A percentile compares a stretch with the other conserved stretches of the same genome.
Evolutionary conservation across 1,284 basidiomycete species (phyloP).

Genomic region (Termitomyces sp.): DNA sequence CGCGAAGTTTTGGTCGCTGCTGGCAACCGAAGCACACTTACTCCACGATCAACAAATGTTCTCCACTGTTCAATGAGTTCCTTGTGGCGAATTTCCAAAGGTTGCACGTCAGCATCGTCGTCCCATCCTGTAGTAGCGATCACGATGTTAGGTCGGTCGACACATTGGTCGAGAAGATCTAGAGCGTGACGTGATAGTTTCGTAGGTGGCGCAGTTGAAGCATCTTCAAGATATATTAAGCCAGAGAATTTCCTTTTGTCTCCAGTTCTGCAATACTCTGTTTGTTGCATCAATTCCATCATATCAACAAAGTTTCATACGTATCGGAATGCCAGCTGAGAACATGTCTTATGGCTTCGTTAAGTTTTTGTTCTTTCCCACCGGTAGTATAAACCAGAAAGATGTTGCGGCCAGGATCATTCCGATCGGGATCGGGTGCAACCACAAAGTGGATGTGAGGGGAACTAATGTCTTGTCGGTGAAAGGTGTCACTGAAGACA

Average conservation of each 20-base stretch:
- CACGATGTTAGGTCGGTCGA: conserved; percentile 18
- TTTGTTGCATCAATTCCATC: background rate
- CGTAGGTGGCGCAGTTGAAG: background rate
- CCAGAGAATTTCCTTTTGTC: conserved; percentile 9
- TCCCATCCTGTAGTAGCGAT: conserved; percentile 22
- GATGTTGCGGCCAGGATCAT: background rate
- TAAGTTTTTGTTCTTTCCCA: conserved; percentile 6
- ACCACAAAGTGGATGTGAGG: conserved; percentile 3
- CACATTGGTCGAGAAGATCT: conserved; percentile 20
- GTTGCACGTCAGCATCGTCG: conserved; percentile 3
- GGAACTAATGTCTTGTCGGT: background rate
- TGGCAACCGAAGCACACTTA: conserved; percentile 13
- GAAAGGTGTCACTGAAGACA: conserved; percentile 1
- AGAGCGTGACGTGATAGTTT: conserved; percentile 17
- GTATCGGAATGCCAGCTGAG: conserved; percentile 7
- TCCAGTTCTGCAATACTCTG: background rate
- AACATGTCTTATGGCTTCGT: conserved; percentile 3
- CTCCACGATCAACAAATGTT: conserved; percentile 17
- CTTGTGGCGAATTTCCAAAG: conserved; percentile 15
- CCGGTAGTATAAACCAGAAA: conserved; percentile 8
- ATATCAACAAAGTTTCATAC: background rate
- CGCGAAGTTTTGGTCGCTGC: conserved; percentile 2
- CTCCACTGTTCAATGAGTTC: conserved; percentile 20
- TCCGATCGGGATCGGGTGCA: background rate
- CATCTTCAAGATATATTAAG: conserved; percentile 9